Evolutionary conservation across 768 basidiomycete species (phyloP), one percentile per base, ranked within the genome.

Genomic region (Chlorophyllum brunneum): DNA sequence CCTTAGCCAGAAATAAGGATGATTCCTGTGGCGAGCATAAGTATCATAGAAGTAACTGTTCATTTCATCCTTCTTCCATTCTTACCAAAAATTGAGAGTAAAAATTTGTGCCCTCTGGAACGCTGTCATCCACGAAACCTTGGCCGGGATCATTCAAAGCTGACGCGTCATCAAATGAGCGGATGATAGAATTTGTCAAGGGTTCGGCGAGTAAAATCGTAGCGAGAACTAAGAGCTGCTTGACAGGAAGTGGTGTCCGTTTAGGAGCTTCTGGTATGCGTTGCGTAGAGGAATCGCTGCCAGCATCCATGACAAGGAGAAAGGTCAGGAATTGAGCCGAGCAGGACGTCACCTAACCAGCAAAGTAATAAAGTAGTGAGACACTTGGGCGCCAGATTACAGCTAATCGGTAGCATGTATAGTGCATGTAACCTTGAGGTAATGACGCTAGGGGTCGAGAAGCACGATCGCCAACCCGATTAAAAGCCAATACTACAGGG

Each of bases 51-150:
- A 34, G 4, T 24, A 41, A 37, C 10, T 13, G 30, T 13, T 2
- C 30, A n/a, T 36, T 36, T 36, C 11, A 16, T 13, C 5, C 34
- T 31, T 18, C 16, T 13, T 20, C n/a, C 11, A 51, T 31, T 23
- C 69, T 55, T 36, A 77, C 77, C 30, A 78, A 70, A 24, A 78
- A 45, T 4, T 76, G 75, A 38, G 75, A 75, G 62, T 73, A 78
- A 57, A 76, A 76, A 0, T 74, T 11, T 18, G 74, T 6, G 68
- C 73, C 46, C 64, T 71, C 4, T 30, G 59, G 62, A 50, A 73
- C 73, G 50, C 76, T 72, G 3, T 73, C 71, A 1, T 64, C 59
- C 5, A 70, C 74, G 8, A 77, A 63, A 0, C 72, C 74, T 70
- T 71, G 24, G 70, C 67, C 38, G 69, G 62, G 31, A 76, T 67